Evolutionary conservation across 371 early-diverging fungal species (phyloP).

Genomic region (Rhizomucor miehei): DNA sequence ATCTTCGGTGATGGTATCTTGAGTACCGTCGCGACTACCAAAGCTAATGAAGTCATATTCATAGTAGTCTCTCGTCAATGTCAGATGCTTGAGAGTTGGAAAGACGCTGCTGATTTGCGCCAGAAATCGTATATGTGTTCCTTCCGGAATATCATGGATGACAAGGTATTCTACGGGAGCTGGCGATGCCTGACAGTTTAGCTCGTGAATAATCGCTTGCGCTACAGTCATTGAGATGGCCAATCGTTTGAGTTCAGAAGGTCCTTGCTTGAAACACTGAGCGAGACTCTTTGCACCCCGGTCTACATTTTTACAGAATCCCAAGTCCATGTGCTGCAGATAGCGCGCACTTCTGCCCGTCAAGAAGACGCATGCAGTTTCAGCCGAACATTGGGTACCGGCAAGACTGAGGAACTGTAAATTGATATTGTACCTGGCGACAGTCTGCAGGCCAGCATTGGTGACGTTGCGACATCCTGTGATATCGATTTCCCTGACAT

Average conservation of each 20-base stretch:
- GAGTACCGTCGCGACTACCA: too few relatives aligned
- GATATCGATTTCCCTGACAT: constrained; percentile 23
- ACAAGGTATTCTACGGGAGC: constrained; percentile 8
- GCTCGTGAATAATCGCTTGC: too few relatives aligned
- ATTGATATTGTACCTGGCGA: constrained; percentile 24
- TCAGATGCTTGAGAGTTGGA: constrained; percentile 11
- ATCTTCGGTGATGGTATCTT: constrained; percentile 8
- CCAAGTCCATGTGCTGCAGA: constrained; percentile 16
- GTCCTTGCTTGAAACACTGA: not conserved
- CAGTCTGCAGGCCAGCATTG: constrained; percentile 13
- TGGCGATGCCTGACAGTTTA: too few relatives aligned
- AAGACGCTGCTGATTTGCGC: constrained; percentile 11
- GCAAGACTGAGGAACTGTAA: constrained; percentile 17
- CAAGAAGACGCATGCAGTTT: constrained; percentile 4
- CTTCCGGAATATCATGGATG: constrained; percentile 14
- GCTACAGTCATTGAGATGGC: constrained; percentile 16
- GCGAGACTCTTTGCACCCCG: constrained; percentile 7
- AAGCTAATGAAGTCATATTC: constrained; percentile 11
- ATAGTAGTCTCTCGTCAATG: constrained; percentile 16
- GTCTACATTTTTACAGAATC: constrained; percentile 9
- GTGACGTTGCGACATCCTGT: constrained; percentile 26
- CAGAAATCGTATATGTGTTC: constrained; percentile 17
- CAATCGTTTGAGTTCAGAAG: constrained; percentile 9
- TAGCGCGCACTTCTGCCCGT: constrained; percentile 9
- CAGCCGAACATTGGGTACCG: constrained; percentile 2